Base-by-base conservation (phyloP, 257 asterid genomes). In the Przewalskia tangutica region DNA sequence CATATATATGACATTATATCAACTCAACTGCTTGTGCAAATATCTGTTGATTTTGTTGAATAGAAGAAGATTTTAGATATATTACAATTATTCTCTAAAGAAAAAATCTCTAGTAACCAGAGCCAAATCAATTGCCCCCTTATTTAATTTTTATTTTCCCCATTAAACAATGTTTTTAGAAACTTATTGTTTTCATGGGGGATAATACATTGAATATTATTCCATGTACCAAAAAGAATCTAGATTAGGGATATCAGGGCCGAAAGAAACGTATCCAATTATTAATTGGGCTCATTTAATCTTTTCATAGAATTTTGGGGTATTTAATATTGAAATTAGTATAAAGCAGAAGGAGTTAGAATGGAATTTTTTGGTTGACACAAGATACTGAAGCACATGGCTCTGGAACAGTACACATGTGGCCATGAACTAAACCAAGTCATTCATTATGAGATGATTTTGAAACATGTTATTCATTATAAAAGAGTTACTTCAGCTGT, bases 331-430 rank as follows among this genome's bases (percentile, higher is more conserved):
- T 53, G 23, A 34, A 65, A 64, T 32, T 16, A 64, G 34, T 51
- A 50, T 73, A 46, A 17, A 51, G 44, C n/a, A 48, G 4, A 10
- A 50, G 23, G 68, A 59, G 83, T 48, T 20, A 23, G 12, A 73
- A 73, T 12, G 60, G 60, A 73, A 73, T 23, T 20, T 50, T 73
- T 73, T 73, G 6, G 40, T 48, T 73, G 79, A 73, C 60, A 81
- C 78, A 67, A 53, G 66, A 18, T 34, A 51, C 83, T 81, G n/a
- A 60, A 34, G 79, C 83, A 67, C 83, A 81, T 81, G 83, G 83
- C 44, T 51, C 66, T 36, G 83, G 56, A 81, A 81, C 83, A 81
- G 64, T 68, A 81, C 83, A 67, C 83, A 79, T 81, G 83, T 53
- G 83, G 42, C 79, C 38, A 58, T 81, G 12, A 58, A 81, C 83